Conservation (phyloP, 179 eudicot genomes). For the Spergularia azorica region DNA sequence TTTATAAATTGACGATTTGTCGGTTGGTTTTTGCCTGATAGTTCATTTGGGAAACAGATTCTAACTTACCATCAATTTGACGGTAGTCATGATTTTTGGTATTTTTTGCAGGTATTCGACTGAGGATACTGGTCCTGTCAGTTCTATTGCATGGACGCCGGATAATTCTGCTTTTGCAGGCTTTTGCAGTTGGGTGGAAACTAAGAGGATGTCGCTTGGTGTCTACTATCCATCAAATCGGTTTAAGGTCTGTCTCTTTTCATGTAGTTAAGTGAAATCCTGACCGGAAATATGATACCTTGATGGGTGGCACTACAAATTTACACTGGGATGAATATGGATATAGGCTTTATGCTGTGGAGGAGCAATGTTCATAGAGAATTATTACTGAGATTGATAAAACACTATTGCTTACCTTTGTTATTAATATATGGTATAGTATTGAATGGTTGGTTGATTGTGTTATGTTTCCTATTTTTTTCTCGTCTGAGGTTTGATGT, state of each 20-base stretch:
- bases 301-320: slow-evolving; percentile 83
- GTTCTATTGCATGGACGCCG: slow-evolving; percentile 94
- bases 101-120: slow-evolving; percentile 67
- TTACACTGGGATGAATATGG: slow-evolving; percentile 99
- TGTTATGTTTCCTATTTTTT: background rate
- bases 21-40: slow-evolving; percentile 11
- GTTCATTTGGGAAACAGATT: background rate
- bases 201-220: slow-evolving; percentile 94
- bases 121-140: slow-evolving; percentile 96
- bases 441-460: background rate
- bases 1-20: background rate
- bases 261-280: slow-evolving; percentile 72
- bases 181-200: slow-evolving; percentile 99
- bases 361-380: slow-evolving; percentile 81
- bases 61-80: background rate
- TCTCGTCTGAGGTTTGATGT: background rate
- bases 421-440: background rate
- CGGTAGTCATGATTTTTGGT: background rate
- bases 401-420: background rate
- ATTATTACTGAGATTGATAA: slow-evolving; percentile 34
- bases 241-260: slow-evolving; percentile 77
- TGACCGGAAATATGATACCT: slow-evolving; percentile 80
- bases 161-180: slow-evolving; percentile 51
- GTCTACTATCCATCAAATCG: slow-evolving; percentile 96
- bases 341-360: slow-evolving; percentile 86